Base-by-base conservation (phyloP, 208 protist species). In the Trypanosoma mega region DNA sequence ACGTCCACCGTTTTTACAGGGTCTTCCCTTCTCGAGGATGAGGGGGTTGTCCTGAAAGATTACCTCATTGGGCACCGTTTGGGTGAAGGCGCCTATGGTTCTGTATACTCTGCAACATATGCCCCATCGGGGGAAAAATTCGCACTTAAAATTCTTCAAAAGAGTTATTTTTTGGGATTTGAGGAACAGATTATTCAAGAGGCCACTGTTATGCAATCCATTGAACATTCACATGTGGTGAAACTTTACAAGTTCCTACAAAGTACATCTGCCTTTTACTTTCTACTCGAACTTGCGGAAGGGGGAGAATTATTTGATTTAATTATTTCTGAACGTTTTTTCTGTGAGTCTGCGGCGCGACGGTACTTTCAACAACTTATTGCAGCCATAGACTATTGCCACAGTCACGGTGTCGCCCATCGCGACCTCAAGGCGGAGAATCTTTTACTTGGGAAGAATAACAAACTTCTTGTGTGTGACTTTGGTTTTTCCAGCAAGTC, bases 291-390 rank as follows among this genome's bases (percentile, higher is more conserved):
- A 54, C 69, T 97, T 7, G 86, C 82, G 4, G 76, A 90, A 45
- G 85, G 91, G 46, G 97, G 97, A 1, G 94, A 98, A 74, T 78
- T 98, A 54, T 98, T 98, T 52, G 90, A 97, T 53, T 73, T 96
- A 46, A 97, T 98, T 57, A 82, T 94, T 21, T 81, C 74, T 23
- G 77, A 85, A 37, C 73, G 82, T 6, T 80, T 81, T 67, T 97
- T 98, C 48, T 46, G 26, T 43, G 96, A 98, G 69, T 54, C 78
- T 44, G 85, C 83, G 29, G 90, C 92, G 0, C 80, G 93, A 7
- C 47, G 76, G 30, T 98, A 96, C 61, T 98, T 98, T 63, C 93
- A 97, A 70, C 92, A 98, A 75, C 82, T 98, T 36, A 93, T 98
- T 34, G 85, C 77, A 21, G 97, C 92, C 47, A 85, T 98, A 33